Conservation (phyloP, 306 rosid species). For the Canavalia gladiata region DNA sequence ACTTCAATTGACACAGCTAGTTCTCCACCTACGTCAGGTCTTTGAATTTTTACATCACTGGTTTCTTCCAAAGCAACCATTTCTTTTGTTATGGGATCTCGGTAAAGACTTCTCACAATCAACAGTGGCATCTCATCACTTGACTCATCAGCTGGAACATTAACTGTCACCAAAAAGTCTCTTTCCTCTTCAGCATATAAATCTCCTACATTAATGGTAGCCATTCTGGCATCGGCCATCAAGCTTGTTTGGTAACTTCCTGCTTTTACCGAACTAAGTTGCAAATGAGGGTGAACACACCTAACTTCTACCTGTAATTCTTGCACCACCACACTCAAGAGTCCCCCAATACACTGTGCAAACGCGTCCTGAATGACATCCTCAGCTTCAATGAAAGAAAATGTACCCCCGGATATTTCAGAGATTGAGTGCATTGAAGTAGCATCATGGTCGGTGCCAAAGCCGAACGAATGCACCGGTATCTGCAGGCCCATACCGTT, state of each 20-base stretch:
- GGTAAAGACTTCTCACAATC: slow-evolving; percentile 64
- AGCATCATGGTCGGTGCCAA: slow-evolving; percentile 92
- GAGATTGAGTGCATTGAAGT: slow-evolving; percentile 89
- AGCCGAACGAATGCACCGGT: slow-evolving; percentile 95
- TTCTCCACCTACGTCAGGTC: slow-evolving; percentile 64
- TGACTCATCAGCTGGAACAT: slow-evolving; percentile 72
- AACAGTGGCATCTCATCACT: slow-evolving; percentile 73
- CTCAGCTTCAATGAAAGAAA: slow-evolving; percentile 95
- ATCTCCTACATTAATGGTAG: slow-evolving; percentile 75
- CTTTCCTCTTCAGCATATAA: slow-evolving; percentile 96
- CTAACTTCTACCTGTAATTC: slow-evolving; percentile 71
- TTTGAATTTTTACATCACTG: slow-evolving; percentile 72
- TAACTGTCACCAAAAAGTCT: slow-evolving; percentile 81
- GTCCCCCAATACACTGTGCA: slow-evolving; percentile 99
- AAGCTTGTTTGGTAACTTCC: slow-evolving; percentile 81
- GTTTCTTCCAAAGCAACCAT: slow-evolving; percentile 62
- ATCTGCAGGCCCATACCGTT: slow-evolving; percentile 70
- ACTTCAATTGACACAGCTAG: slow-evolving; percentile 79
- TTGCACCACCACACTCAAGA: slow-evolving; percentile 93
- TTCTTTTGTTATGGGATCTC: slow-evolving; percentile 82
- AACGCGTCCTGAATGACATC: slow-evolving; percentile 95
- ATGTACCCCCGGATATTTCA: slow-evolving; percentile 89
- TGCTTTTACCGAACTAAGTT: slow-evolving; percentile 72
- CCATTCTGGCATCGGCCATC: slow-evolving; percentile 64
- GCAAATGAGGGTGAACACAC: slow-evolving; percentile 68